Evolutionary conservation across 495 filamentous ascomycete genomes (phyloP).

Genomic region (Hyaloscypha bicolor): DNA sequence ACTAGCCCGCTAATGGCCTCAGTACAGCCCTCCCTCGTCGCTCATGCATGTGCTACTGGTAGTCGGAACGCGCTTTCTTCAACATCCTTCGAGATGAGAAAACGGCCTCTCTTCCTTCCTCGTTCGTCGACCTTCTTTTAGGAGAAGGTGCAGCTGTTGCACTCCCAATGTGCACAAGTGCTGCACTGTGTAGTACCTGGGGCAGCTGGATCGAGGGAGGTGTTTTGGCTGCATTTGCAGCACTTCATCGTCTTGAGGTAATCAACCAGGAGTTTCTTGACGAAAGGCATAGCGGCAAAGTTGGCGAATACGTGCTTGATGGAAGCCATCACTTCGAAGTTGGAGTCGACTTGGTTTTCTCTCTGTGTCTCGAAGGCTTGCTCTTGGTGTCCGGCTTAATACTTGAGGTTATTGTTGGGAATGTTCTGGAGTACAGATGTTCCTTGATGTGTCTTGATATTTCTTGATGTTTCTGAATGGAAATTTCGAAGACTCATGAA

Average conservation of each 20-base stretch:
- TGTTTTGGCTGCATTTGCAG: constrained; percentile 6
- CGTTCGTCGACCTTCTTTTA: not conserved
- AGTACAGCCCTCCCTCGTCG: no score
- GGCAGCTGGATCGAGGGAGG: not conserved
- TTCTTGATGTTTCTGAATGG: not conserved
- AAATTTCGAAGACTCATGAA: not conserved
- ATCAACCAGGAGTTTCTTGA: not conserved
- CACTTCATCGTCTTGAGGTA: constrained; percentile 3
- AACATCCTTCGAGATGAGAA: not conserved
- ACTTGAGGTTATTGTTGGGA: not conserved
- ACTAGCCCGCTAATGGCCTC: no score
- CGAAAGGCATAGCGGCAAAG: not conserved
- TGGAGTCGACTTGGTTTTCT: not conserved
- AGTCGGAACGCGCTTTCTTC: not conserved
- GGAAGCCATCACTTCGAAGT: no score
- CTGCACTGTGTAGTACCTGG: constrained; percentile 1
- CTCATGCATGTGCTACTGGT: no score
- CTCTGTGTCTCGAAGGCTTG: not conserved
- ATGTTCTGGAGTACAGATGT: no score
- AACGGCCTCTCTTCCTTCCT: not conserved
- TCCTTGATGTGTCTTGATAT: not conserved
- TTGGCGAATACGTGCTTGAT: no score
- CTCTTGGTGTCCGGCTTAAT: not conserved
- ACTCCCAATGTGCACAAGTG: constrained; percentile 11
- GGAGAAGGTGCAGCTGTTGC: constrained; percentile 17